Conservation (phyloP, 345 rosid genomes). For the Brassica nigra region DNA sequence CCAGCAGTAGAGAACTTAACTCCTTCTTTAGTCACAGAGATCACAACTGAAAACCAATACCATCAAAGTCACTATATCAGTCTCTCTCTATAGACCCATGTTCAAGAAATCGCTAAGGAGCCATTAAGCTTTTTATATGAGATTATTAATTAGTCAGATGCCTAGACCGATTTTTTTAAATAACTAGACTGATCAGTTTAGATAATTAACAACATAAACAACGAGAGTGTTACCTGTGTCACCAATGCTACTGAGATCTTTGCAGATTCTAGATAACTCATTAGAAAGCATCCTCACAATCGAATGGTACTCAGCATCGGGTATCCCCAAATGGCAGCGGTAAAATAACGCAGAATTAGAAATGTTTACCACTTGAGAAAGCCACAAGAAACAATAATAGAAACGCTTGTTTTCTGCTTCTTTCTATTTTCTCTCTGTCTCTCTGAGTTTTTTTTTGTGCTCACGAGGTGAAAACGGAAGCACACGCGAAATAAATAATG, state of each 20-base stretch:
- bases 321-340: too few species aligned
- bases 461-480: background rate
- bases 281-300: conserved; percentile 91
- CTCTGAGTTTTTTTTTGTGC: too few species aligned
- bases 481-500: too few species aligned
- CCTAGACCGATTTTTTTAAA: background rate
- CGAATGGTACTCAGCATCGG: conserved; percentile 92
- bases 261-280: conserved; percentile 89
- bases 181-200: background rate
- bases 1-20: too few species aligned
- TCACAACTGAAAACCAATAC: too few species aligned
- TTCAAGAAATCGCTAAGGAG: background rate
- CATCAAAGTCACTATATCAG: too few species aligned
- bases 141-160: background rate
- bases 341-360: too few species aligned
- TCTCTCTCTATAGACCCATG: background rate
- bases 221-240: conserved; percentile 62
- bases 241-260: conserved; percentile 87
- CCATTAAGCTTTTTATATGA: background rate
- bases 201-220: background rate
- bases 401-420: background rate
- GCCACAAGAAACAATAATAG: conserved; percentile 27
- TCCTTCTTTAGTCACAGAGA: too few species aligned
- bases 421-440: background rate
- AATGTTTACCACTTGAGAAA: conserved; percentile 24